These are phyloP conservation scores for Erucastrum elatum DNA, from an alignment of 345 rosid genomes.

Conservation along the genomic window DNA sequence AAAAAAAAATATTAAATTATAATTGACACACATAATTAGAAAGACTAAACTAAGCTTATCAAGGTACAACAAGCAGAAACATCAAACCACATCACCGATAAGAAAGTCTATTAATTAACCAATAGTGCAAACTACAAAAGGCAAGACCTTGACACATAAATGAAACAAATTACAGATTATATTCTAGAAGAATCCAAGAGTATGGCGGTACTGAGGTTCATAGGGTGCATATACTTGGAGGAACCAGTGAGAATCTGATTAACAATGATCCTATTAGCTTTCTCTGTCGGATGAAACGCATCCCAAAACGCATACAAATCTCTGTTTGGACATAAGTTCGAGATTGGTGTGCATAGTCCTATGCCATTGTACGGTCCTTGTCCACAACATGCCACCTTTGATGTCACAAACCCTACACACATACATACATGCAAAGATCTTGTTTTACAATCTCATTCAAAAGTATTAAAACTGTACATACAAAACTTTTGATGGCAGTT, in stretches of 20 bases:
- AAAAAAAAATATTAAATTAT: background rate
- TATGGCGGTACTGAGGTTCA: conserved; percentile 66
- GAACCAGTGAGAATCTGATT: conserved; percentile 49
- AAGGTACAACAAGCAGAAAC: conserved; percentile 7
- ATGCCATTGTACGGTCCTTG: conserved; percentile 77
- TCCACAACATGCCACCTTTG: conserved; percentile 75
- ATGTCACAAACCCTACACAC: conserved; percentile 60
- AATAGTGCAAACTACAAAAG: conserved; percentile 17
- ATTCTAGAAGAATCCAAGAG: conserved; percentile 49
- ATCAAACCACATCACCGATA: conserved; percentile 13
- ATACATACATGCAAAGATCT: background rate
- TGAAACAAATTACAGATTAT: conserved; percentile 20
- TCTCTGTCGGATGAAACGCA: conserved; percentile 76
- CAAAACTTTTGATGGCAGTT: background rate
- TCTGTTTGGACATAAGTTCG: conserved; percentile 69
- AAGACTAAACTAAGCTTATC: conserved; percentile 8
- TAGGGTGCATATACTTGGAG: conserved; percentile 61
- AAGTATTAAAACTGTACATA: background rate
- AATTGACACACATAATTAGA: background rate
- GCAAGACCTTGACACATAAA: background rate
- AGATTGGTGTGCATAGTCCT: conserved; percentile 64
- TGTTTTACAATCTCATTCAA: background rate
- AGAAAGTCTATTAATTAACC: background rate
- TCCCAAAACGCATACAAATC: conserved; percentile 68
- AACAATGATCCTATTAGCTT: conserved; percentile 60